Conservation (phyloP, 2,329 filamentous ascomycete species). For the Sarocladium oryzae region DNA sequence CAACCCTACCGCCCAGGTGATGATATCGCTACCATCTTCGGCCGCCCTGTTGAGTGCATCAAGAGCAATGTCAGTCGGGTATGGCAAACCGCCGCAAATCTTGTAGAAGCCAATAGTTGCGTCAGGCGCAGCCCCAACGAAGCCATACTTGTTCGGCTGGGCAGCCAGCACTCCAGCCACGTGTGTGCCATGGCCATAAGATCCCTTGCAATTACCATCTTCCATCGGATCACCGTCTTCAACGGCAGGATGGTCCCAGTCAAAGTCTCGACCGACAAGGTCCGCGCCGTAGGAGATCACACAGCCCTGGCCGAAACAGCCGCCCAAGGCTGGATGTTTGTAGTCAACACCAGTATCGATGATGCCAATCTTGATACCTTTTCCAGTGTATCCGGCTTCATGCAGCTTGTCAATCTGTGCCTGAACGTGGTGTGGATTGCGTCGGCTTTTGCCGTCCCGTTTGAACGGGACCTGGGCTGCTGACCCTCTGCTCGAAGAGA, state of each 20-base stretch:
- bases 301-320: slow-evolving; percentile 49
- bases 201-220: slow-evolving; percentile 7
- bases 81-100: slow-evolving; percentile 42
- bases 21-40: slow-evolving; percentile 35
- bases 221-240: slow-evolving; percentile 16
- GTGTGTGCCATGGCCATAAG: slow-evolving; percentile 18
- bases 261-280: slow-evolving; percentile 18
- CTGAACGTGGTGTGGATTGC: not conserved
- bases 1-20: slow-evolving; percentile 18
- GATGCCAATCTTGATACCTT: slow-evolving; percentile 39
- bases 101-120: slow-evolving; percentile 46
- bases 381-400: slow-evolving; percentile 33
- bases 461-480: not conserved
- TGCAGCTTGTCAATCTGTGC: slow-evolving; percentile 40
- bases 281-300: slow-evolving; percentile 19
- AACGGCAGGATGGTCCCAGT: slow-evolving; percentile 13
- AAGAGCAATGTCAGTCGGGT: slow-evolving; percentile 44
- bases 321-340: slow-evolving; percentile 51
- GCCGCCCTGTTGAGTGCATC: slow-evolving; percentile 48
- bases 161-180: slow-evolving; percentile 13
- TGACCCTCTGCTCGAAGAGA: not conserved
- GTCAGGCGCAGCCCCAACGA: slow-evolving; percentile 46
- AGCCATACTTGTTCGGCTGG: slow-evolving; percentile 28
- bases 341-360: slow-evolving; percentile 51
- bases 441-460: not conserved